Percentiles rank a stretch among this genome's conserved stretches.
phyloP scores from a whole-genome alignment of 768 basidiomycete species.

The Psilocybe azurescens region DNA sequence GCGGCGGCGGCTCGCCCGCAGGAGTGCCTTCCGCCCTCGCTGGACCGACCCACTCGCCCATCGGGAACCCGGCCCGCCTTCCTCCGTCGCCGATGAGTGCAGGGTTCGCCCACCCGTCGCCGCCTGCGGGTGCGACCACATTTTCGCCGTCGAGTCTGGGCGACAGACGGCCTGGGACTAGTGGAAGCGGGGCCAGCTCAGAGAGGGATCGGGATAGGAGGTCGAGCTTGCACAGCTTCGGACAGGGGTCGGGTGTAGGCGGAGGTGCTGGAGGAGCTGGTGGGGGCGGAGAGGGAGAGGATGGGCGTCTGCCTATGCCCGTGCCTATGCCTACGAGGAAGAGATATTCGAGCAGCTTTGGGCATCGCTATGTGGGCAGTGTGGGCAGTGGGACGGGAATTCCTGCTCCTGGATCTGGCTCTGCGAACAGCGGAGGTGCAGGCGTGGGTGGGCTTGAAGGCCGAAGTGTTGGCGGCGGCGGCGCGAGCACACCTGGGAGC shows the following conservation, averaged over 20 bases:
- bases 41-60: slow-evolving; percentile 10
- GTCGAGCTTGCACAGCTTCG: slow-evolving; percentile 20
- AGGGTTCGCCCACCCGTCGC: slow-evolving; percentile 21
- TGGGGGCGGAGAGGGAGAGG: slow-evolving; percentile 18
- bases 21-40: slow-evolving; percentile 20
- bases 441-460: slow-evolving; percentile 10
- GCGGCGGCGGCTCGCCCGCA: slow-evolving; percentile 12
- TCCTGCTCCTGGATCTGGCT: slow-evolving; percentile 32
- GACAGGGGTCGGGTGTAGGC: neutral
- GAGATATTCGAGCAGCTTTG: slow-evolving; percentile 81
- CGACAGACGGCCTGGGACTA: slow-evolving; percentile 27
- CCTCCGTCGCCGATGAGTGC: slow-evolving; percentile 33
- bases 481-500: slow-evolving; percentile 16
- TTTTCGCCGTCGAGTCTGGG: slow-evolving; percentile 35
- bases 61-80: slow-evolving; percentile 18
- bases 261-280: neutral
- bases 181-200: slow-evolving; percentile 24
- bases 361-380: slow-evolving; percentile 62
- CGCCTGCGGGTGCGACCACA: slow-evolving; percentile 16
- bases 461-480: slow-evolving; percentile 11
- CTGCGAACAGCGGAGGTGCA: slow-evolving; percentile 33
- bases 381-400: slow-evolving; percentile 34
- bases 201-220: slow-evolving; percentile 22
- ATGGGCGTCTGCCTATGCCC: slow-evolving; percentile 14
- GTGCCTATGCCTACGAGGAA: slow-evolving; percentile 46